phyloP scores from a whole-genome alignment of 2,329 filamentous ascomycete species.

The Thielaviopsis cerberus region DNA sequence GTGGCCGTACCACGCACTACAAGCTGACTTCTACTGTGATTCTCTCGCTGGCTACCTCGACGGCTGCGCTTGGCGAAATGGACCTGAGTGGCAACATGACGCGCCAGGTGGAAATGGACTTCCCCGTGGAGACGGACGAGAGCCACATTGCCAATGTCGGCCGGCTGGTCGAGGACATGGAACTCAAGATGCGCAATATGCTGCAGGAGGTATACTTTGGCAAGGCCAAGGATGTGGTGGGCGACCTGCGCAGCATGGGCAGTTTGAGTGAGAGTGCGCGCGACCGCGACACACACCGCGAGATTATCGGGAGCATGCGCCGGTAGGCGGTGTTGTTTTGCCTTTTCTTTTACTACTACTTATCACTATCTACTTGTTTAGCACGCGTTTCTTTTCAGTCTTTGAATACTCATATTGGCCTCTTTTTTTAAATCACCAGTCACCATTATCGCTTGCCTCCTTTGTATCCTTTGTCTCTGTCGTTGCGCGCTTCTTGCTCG shows the following conservation, averaged over 20 bases:
- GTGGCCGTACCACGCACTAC: constrained; percentile 82
- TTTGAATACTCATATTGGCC: neutral
- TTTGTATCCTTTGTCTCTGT: neutral
- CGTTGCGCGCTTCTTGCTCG: neutral
- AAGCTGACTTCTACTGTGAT: constrained; percentile 96
- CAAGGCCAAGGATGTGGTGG: constrained; percentile 96
- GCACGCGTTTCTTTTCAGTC: neutral
- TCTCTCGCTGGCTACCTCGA: constrained; percentile 52
- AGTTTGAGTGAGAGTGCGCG: constrained; percentile 67
- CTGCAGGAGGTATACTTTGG: constrained; percentile 98
- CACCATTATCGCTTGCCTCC: neutral
- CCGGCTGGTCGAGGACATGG: constrained; percentile 92
- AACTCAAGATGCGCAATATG: constrained; percentile 96
- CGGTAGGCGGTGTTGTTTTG: neutral
- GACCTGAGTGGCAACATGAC: constrained; percentile 97
- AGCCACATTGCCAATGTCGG: constrained; percentile 94
- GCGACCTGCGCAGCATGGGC: constrained; percentile 73
- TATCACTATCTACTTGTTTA: neutral
- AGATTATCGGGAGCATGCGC: constrained; percentile 56
- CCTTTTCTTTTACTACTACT: neutral
- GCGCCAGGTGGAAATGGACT: constrained; percentile 79
- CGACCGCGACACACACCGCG: constrained; percentile 69
- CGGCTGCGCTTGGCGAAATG: constrained; percentile 52
- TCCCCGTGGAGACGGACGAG: constrained; percentile 74
- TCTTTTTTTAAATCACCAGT: neutral